Evolutionary conservation across 1,139 yeast species (phyloP).

Genomic region (Arxiozyma heterogenica): DNA sequence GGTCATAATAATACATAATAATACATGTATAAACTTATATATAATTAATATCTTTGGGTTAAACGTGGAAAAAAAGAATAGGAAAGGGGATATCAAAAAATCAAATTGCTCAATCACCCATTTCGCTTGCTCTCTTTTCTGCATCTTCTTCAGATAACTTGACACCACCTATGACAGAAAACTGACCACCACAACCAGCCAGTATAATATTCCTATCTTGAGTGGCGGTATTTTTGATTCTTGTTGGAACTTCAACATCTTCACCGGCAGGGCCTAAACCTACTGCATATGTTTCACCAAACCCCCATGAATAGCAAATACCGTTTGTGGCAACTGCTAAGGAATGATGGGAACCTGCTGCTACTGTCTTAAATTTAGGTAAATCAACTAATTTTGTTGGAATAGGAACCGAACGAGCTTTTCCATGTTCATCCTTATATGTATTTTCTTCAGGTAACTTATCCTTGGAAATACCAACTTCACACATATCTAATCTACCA

Average conservation of each 20-base stretch:
- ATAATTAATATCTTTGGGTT: background rate
- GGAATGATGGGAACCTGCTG: conserved; percentile 89
- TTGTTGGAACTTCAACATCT: conserved; percentile 77
- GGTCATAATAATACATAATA: background rate
- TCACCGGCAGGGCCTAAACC: conserved; percentile 92
- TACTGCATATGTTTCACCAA: conserved; percentile 90
- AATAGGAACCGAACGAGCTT: conserved; percentile 76
- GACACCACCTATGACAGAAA: conserved; percentile 76
- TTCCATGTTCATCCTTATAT: conserved; percentile 69
- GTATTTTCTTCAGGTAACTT: conserved; percentile 52
- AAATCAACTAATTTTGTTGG: conserved; percentile 61
- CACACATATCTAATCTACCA: conserved; percentile 92
- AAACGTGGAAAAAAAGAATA: too few relatives aligned
- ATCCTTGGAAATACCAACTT: conserved; percentile 68
- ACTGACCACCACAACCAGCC: conserved; percentile 93
- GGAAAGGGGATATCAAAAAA: background rate
- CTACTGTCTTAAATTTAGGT: conserved; percentile 54
- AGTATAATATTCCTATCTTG: conserved; percentile 58
- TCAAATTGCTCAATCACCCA: conserved; percentile 10
- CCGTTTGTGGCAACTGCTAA: conserved; percentile 82
- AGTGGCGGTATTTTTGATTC: conserved; percentile 89
- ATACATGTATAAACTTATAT: background rate
- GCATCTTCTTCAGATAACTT: conserved; percentile 53
- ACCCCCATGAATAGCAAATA: conserved; percentile 90
- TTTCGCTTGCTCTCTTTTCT: conserved; percentile 50